Evolutionary conservation across 805 yeast genomes (phyloP), one percentile per base, ranked within the genome.

Genomic region (Hanseniaspora mollemarum): DNA sequence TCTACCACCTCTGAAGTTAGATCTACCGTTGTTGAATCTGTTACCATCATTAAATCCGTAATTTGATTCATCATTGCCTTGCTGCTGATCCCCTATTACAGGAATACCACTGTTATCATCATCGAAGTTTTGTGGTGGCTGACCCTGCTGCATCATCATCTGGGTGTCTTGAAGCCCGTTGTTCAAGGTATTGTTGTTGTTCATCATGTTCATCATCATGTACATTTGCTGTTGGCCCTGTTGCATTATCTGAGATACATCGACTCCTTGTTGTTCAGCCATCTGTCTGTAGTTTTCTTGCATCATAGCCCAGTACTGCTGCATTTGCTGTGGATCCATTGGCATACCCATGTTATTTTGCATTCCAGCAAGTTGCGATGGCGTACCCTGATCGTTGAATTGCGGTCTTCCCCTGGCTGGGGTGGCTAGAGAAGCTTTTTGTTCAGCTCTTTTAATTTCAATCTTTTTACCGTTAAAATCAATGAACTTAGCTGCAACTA

Each of bases 391-490:
- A 61, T 54, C 67, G 64, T 54, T 64, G 66, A 58, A 67, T 66
- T 55, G 67, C 86, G 63, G 76, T 81, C 57, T 80, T 9, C 46
- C 48, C 22, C 43, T 44, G n/a, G 43, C 43, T 13, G 45, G 41
- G 9, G 50, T 40, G 8, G 50, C 50, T 24, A 51, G 28, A 24
- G 49, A 46, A 28, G 53, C 81, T 66, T 90, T 75, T 58, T 90
- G 88, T 62, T 81, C 88, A 2, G 92, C 92, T 63, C 87, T 75
- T 62, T 83, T 83, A 54, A 83, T 84, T 66, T 83, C 92, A 77
- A 83, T 81, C 51, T 81, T 74, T 60, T 83, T 85, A 43, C 95
- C 96, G 62, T 87, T 87, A 59, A 90, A 80, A 52, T 80, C 78
- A 56, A 90, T 75, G 62, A 79, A 87, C 65, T 83, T 83, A 65